These are phyloP conservation scores for Exophiala viscosa DNA, from an alignment of 2,329 filamentous ascomycete genomes.

Conservation along the genomic window DNA sequence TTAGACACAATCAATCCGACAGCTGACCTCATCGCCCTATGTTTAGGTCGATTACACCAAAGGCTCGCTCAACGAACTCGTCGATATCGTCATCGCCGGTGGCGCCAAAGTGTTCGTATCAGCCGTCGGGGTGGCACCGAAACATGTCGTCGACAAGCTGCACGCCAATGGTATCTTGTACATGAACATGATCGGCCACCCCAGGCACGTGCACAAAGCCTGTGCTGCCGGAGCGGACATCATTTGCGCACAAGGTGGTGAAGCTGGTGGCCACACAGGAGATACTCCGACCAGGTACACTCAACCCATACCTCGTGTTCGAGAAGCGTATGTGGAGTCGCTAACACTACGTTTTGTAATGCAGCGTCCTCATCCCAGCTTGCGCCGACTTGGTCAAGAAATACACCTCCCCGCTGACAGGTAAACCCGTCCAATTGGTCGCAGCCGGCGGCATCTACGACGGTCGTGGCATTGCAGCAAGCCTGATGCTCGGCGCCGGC, in stretches of 20 bases:
- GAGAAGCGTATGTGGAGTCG: too few relatives aligned
- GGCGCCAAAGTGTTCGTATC: conserved; percentile 72
- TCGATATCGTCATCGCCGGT: conserved; percentile 72
- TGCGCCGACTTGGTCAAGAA: conserved; percentile 70
- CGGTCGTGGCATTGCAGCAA: conserved; percentile 67
- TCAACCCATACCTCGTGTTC: background rate
- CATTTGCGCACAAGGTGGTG: conserved; percentile 40
- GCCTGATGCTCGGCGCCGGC: conserved; percentile 72
- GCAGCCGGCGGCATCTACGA: conserved; percentile 77
- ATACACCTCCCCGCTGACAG: conserved; percentile 63
- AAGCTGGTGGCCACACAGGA: conserved; percentile 70
- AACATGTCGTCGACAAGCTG: conserved; percentile 62
- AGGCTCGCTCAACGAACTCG: conserved; percentile 72
- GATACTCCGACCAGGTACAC: conserved; percentile 60
- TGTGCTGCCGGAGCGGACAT: conserved; percentile 75
- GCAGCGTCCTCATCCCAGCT: conserved; percentile 66
- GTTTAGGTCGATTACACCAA: conserved; percentile 75
- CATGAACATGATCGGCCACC: conserved; percentile 89
- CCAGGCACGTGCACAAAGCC: conserved; percentile 76
- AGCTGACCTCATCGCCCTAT: background rate
- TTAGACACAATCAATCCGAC: background rate
- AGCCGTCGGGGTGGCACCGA: conserved; percentile 74
- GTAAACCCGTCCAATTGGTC: conserved; percentile 65
- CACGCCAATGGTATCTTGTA: conserved; percentile 69
- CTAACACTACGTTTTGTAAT: background rate